These are phyloP conservation scores for Fomitiporia mediterranea DNA, from an alignment of 1,284 basidiomycete genomes.

Conservation along the genomic window DNA sequence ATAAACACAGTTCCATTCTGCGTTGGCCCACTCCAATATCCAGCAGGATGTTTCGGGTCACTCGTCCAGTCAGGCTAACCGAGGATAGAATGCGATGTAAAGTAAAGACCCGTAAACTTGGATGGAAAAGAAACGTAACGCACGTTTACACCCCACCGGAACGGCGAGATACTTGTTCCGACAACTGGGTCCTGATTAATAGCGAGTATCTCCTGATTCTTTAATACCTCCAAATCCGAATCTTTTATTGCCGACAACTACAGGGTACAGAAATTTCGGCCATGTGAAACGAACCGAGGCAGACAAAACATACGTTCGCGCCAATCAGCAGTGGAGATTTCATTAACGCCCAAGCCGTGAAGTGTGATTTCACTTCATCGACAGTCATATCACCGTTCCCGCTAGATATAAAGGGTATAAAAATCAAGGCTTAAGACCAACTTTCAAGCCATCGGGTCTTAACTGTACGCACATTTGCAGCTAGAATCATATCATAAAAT, in stretches of 20 bases:
- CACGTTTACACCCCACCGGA: constrained; percentile 61
- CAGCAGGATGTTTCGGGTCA: constrained; percentile 43
- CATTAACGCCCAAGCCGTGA: constrained; percentile 62
- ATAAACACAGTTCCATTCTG: constrained; percentile 50
- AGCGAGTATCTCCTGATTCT: constrained; percentile 58
- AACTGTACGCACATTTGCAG: constrained; percentile 45
- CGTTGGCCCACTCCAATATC: constrained; percentile 49
- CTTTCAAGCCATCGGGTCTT: neutral
- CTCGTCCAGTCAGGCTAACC: constrained; percentile 44
- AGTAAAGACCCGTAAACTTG: constrained; percentile 5
- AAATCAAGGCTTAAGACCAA: neutral
- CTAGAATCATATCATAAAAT: constrained; percentile 28
- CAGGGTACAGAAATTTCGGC: constrained; percentile 29
- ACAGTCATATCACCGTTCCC: constrained; percentile 53
- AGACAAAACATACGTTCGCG: constrained; percentile 31
- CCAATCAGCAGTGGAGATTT: constrained; percentile 53
- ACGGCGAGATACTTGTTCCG: constrained; percentile 57
- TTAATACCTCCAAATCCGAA: constrained; percentile 50
- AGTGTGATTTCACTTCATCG: constrained; percentile 59
- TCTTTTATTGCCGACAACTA: constrained; percentile 47
- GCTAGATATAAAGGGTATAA: constrained; percentile 28
- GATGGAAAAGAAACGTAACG: constrained; percentile 21
- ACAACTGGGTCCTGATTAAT: constrained; percentile 65
- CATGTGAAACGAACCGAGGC: constrained; percentile 31
- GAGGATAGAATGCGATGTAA: neutral